Evolutionary conservation across 805 yeast genomes (phyloP).

Genomic region (Saturnispora zaruensis): DNA sequence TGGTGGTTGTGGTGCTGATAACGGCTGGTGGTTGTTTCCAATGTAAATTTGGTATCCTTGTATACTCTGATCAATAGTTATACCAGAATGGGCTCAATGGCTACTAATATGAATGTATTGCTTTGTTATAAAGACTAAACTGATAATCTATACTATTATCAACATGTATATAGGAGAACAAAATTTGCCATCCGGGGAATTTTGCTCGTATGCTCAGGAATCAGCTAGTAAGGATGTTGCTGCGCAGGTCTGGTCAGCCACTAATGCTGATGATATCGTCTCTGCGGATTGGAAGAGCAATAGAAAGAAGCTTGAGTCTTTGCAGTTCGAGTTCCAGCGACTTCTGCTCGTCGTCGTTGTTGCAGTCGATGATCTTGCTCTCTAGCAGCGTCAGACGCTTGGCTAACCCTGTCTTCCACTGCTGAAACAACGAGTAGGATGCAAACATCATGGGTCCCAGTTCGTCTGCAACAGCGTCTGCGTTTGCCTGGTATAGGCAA

Average conservation of each 20-base stretch:
- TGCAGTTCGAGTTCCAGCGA: background rate
- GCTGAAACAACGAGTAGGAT: background rate
- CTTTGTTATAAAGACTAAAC: background rate
- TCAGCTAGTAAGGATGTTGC: background rate
- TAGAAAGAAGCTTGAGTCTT: background rate
- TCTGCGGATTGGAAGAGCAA: background rate
- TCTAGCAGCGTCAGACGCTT: background rate
- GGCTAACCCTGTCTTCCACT: background rate
- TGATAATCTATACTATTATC: background rate
- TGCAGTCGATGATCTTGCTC: background rate
- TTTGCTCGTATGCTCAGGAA: background rate
- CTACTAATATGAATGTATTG: background rate
- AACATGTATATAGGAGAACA: background rate
- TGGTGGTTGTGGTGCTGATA: background rate
- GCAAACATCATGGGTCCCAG: background rate
- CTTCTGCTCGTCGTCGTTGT: background rate
- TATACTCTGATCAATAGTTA: background rate
- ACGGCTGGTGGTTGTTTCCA: background rate
- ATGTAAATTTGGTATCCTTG: background rate
- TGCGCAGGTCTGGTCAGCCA: background rate
- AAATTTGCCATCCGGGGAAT: background rate
- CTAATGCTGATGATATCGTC: background rate
- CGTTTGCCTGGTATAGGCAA: background rate
- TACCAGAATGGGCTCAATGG: background rate
- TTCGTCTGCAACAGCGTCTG: background rate